phyloP scores from a whole-genome alignment of 169 alveolate species.

The Cytauxzoon felis region DNA sequence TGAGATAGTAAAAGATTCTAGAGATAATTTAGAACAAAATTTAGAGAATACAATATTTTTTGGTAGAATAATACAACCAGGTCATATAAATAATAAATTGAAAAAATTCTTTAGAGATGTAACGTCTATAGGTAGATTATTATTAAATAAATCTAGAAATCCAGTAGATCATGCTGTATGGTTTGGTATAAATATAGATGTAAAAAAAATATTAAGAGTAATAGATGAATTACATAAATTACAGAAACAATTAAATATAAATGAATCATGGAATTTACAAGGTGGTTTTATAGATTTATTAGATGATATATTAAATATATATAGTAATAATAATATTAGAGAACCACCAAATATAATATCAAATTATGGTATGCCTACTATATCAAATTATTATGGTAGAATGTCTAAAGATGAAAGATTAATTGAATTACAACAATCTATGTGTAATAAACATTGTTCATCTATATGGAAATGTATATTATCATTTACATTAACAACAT shows the following conservation, averaged over 20 bases:
- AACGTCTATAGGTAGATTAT: slow-evolving; percentile 59
- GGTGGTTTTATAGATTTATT: slow-evolving; percentile 56
- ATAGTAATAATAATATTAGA: slow-evolving; percentile 42
- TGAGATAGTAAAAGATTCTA: slow-evolving; percentile 68
- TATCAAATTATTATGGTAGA: slow-evolving; percentile 54
- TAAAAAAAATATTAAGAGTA: slow-evolving; percentile 56
- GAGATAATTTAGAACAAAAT: slow-evolving; percentile 65
- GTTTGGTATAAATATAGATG: slow-evolving; percentile 72
- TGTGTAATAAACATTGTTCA: slow-evolving; percentile 75
- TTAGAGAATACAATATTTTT: slow-evolving; percentile 67
- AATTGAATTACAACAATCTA: slow-evolving; percentile 70
- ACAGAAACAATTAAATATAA: slow-evolving; percentile 32
- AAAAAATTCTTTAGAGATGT: slow-evolving; percentile 49
- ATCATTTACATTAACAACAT: slow-evolving; percentile 68
- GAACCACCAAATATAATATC: slow-evolving; percentile 19
- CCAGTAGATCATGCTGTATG: slow-evolving; percentile 74
- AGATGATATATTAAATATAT: slow-evolving; percentile 51
- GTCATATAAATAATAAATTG: slow-evolving; percentile 61
- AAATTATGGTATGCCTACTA: slow-evolving; percentile 67
- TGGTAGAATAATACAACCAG: slow-evolving; percentile 68
- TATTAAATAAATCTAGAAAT: slow-evolving; percentile 57
- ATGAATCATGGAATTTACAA: slow-evolving; percentile 55
- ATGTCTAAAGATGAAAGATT: slow-evolving; percentile 68
- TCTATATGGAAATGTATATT: slow-evolving; percentile 71
- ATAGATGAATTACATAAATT: slow-evolving; percentile 67